Base-by-base conservation (phyloP, 2,329 filamentous ascomycete genomes). In the Byssochlamys sp. region DNA sequence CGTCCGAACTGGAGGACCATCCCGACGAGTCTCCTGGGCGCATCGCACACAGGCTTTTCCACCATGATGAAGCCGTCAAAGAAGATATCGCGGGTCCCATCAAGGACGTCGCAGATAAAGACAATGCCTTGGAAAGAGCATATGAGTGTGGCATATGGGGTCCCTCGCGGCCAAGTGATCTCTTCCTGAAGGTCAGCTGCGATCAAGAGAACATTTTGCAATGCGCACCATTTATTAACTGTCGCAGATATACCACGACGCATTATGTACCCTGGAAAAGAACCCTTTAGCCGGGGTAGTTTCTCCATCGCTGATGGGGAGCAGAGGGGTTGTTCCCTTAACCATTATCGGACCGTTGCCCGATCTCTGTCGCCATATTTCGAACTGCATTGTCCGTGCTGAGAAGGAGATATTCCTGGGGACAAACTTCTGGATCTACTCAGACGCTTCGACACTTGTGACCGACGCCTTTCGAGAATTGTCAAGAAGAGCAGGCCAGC, bases 381-480 rank as follows among this genome's bases (percentile, higher is more conserved):
- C 87, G 1, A 91, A 91, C 63, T 76, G 89, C 24, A 91, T 92
- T 33, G 87, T 81, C 2, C 79, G 85, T 3, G 89, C 89, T 0
- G 80, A 89, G 64, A 81, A 80, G 33, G 89, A 92, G 65, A 83
- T 92, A 0, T 84, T 88, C 57, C 75, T 91, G 9, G 85, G 85
- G 0, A 91, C 89, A 0, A 90, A 89, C 64, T 89, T 84, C 65
- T 91, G 89, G 89, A 81, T 86, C 59, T 79, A 84, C 49, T 87
- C 87, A 0, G 78, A 85, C 7, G 86, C 88, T 0, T 85, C 86
- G 49, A 80, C 77, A 4, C 80, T 89, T 54, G 80, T 91, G 50
- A 87, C 82, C 2, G 80, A 88, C 66, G 85, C 85, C 0, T 76
- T 92, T 53, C 78, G 78, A 19, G 88, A 91, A 68, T 79, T 91